phyloP scores from a whole-genome alignment of 116 monocot genomes.

The Trichopus zeylanicus region DNA sequence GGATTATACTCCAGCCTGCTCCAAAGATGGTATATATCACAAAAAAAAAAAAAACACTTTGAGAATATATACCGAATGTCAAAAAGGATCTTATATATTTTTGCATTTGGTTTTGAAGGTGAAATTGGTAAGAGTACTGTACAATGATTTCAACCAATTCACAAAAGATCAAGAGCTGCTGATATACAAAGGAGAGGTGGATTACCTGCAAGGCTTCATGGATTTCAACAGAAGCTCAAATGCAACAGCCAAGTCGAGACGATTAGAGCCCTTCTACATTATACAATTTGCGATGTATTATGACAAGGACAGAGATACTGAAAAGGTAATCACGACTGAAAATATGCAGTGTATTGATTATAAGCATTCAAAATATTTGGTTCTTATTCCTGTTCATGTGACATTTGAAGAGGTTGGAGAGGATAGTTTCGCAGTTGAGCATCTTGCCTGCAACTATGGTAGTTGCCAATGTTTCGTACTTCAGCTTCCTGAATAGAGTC shows the following conservation, averaged over 20 bases:
- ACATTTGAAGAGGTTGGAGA: no score
- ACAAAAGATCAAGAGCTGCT: conserved; percentile 19
- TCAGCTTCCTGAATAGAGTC: conserved; percentile 47
- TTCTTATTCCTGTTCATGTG: no score
- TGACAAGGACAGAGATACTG: background rate
- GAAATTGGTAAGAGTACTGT: conserved; percentile 7
- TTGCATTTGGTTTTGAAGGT: conserved; percentile 1
- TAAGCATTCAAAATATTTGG: no score
- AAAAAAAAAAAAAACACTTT: background rate
- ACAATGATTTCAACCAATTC: conserved; percentile 18
- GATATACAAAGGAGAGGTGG: conserved; percentile 16
- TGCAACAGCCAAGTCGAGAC: background rate
- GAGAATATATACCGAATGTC: no score
- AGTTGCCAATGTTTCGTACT: conserved; percentile 31
- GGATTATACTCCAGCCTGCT: conserved; percentile 14
- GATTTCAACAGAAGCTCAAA: background rate
- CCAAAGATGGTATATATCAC: conserved; percentile 15
- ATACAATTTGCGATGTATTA: conserved; percentile 22
- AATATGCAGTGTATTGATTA: no score
- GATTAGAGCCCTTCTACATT: background rate
- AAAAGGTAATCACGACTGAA: conserved; percentile 5
- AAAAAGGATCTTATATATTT: no score
- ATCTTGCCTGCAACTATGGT: no score
- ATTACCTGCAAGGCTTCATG: conserved; percentile 28
- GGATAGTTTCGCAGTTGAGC: no score